These are phyloP conservation scores for Salvia rosmarinus DNA, from an alignment of 257 asterid genomes.

Conservation along the genomic window DNA sequence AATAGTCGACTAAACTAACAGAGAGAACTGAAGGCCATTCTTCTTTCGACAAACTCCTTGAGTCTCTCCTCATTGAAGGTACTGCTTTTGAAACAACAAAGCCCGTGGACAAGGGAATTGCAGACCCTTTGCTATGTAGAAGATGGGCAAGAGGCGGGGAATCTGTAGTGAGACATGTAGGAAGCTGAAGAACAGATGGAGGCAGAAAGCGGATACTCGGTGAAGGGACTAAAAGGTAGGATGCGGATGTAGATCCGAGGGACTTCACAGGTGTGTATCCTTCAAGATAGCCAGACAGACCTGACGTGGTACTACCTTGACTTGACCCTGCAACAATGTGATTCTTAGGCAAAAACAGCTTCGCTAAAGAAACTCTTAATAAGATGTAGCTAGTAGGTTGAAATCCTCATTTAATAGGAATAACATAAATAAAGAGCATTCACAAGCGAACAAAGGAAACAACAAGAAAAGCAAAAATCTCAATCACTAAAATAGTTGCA, in stretches of 20 bases:
- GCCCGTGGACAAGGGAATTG: constrained; percentile 81
- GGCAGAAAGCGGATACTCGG: constrained; percentile 94
- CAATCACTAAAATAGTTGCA: neutral
- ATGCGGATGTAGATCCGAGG: constrained; percentile 79
- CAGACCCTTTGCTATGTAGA: constrained; percentile 96
- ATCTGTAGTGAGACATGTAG: constrained; percentile 91
- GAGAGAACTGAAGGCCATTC: constrained; percentile 99
- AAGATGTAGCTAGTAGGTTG: neutral
- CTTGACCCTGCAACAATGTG: constrained; percentile 61
- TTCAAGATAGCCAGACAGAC: constrained; percentile 78
- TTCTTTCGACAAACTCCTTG: constrained; percentile 62
- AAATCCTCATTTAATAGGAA: neutral
- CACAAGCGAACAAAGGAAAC: neutral
- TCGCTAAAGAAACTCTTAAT: neutral
- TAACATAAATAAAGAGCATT: neutral
- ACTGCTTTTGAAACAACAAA: constrained; percentile 94
- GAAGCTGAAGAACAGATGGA: constrained; percentile 84
- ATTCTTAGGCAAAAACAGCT: constrained; percentile 21
- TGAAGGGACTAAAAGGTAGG: constrained; percentile 84
- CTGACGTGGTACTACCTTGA: constrained; percentile 64
- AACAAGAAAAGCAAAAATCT: neutral
- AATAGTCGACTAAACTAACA: constrained; percentile 81
- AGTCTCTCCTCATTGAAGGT: constrained; percentile 85
- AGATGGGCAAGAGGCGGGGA: constrained; percentile 99
- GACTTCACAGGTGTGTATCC: constrained; percentile 94